A percentile compares a stretch with the other conserved stretches of the same genome.
Evolutionary conservation across 495 filamentous ascomycete species (phyloP).

Genomic region (Xylaria venustula): DNA sequence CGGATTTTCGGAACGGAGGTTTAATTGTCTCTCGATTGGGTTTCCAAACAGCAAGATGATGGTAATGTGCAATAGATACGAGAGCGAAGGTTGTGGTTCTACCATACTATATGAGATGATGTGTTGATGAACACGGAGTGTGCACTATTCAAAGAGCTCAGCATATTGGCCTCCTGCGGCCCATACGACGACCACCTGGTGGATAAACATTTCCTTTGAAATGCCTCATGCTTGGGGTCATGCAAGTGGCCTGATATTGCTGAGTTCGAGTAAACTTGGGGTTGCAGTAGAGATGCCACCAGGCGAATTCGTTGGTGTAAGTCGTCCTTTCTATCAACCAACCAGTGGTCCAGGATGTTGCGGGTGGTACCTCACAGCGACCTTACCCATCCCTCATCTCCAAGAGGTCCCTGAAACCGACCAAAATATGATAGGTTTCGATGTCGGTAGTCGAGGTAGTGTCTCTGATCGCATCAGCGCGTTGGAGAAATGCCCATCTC

Average conservation of each 20-base stretch:
- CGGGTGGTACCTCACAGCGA: neutral
- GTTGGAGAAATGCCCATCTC: slow-evolving; percentile 1
- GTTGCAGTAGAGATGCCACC: neutral
- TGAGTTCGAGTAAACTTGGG: neutral
- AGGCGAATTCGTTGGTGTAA: neutral
- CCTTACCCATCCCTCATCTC: neutral
- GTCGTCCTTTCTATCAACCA: neutral
- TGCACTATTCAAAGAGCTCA: neutral
- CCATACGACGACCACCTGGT: neutral
- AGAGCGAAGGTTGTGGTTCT: neutral
- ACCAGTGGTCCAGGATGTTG: neutral
- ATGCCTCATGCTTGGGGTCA: neutral
- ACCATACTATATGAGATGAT: neutral
- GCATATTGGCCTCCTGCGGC: neutral
- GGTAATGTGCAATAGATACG: no score
- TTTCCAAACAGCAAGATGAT: neutral
- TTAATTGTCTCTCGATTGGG: neutral
- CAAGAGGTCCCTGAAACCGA: neutral
- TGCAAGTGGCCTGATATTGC: slow-evolving; percentile 2
- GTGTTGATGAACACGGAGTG: neutral
- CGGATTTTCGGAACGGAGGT: neutral
- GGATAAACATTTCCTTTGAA: neutral
- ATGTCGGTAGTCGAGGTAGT: neutral
- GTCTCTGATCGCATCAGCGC: neutral
- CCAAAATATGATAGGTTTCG: neutral